Percentiles rank a stretch among this genome's conserved stretches.
These are phyloP conservation scores for Plantago rigida DNA, from an alignment of 305 asterid genomes.

Conservation along the genomic window DNA sequence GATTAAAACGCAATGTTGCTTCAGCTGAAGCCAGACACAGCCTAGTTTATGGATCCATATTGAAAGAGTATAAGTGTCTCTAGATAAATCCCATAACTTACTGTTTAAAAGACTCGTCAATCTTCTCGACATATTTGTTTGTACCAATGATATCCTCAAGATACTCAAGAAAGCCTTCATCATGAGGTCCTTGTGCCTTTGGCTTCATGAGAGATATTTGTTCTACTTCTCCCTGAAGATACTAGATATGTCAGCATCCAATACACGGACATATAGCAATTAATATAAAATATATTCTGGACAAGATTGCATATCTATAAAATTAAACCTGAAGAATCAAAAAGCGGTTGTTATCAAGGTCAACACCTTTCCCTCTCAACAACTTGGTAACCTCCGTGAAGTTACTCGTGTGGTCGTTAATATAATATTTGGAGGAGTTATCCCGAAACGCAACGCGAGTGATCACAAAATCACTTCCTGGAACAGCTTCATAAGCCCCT, in stretches of 20 bases:
- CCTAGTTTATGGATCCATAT: constrained; percentile 1
- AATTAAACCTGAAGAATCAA: constrained; percentile 77
- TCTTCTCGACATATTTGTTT: constrained; percentile 79
- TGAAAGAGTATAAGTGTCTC: background rate
- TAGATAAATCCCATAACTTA: constrained; percentile 33
- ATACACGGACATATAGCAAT: constrained; percentile 4
- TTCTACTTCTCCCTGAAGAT: constrained; percentile 91
- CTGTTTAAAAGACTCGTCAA: constrained; percentile 82
- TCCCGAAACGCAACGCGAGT: constrained; percentile 83
- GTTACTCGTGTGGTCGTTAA: constrained; percentile 62
- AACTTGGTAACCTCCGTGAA: constrained; percentile 87
- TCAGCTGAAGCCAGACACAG: constrained; percentile 6
- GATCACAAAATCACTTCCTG: constrained; percentile 76
- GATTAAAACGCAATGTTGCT: background rate
- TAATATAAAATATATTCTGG: constrained; percentile 1
- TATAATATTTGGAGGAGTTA: constrained; percentile 77
- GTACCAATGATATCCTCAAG: constrained; percentile 97
- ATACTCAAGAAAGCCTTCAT: constrained; percentile 95
- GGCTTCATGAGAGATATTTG: constrained; percentile 97
- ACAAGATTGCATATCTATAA: background rate
- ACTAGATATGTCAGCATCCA: constrained; percentile 15
- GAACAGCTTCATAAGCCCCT: constrained; percentile 63
- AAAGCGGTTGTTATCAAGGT: constrained; percentile 91
- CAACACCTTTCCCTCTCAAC: constrained; percentile 91
- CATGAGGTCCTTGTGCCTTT: constrained; percentile 94